Percentiles rank a stretch among this genome's conserved stretches.
phyloP scores from a whole-genome alignment of 164 flowering plant species.

The Piper longum region DNA sequence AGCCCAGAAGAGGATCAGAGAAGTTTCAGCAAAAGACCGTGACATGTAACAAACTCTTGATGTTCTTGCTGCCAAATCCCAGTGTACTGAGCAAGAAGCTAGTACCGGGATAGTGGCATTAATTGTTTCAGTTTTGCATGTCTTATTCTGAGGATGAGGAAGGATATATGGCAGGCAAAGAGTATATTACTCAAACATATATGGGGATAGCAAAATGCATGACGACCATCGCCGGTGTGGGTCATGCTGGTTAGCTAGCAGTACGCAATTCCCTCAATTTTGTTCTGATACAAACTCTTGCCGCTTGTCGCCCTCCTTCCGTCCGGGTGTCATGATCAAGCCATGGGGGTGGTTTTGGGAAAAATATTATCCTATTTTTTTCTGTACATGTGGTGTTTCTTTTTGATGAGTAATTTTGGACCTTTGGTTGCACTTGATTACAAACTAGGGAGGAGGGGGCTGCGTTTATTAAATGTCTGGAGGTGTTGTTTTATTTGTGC shows the following conservation, averaged over 20 bases:
- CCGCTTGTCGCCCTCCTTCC: constrained; percentile 7
- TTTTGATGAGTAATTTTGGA: constrained; percentile 1
- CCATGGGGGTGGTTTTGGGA: neutral
- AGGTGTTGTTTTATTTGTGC: constrained; percentile 13
- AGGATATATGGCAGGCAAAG: neutral
- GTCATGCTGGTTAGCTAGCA: neutral
- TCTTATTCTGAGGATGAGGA: neutral
- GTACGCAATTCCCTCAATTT: too few relatives aligned
- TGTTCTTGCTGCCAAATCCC: constrained; percentile 13
- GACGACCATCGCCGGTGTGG: constrained; percentile 7
- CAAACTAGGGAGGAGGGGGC: neutral
- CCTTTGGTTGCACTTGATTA: neutral
- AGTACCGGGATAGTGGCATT: constrained; percentile 10
- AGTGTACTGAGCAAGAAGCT: constrained; percentile 18
- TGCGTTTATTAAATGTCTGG: constrained; percentile 3
- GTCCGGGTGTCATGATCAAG: constrained; percentile 7
- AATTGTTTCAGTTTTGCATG: constrained; percentile 3
- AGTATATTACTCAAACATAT: too few relatives aligned
- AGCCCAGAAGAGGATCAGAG: too few relatives aligned
- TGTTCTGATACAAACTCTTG: neutral
- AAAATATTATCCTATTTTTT: neutral
- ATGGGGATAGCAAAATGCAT: constrained; percentile 22
- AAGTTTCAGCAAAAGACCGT: constrained; percentile 7
- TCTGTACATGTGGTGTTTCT: neutral
- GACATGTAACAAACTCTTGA: constrained; percentile 21